A percentile compares a stretch with the other conserved stretches of the same genome.
Evolutionary conservation across 805 yeast species (phyloP).

Genomic region (Ogataea dorogensis): DNA sequence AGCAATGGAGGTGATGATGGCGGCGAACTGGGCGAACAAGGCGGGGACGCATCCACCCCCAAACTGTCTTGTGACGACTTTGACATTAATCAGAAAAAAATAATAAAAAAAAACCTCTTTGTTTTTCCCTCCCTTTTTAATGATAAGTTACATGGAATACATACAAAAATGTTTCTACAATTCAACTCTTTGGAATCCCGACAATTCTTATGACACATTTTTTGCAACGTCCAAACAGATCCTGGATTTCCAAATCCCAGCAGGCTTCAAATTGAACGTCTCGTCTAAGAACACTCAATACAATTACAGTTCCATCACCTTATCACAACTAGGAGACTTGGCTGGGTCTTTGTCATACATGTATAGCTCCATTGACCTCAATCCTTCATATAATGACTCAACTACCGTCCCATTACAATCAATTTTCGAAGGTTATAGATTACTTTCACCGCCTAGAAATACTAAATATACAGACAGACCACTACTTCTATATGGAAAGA

Average conservation of each 20-base stretch:
- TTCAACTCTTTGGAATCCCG: conserved; percentile 75
- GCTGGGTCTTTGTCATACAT: conserved; percentile 84
- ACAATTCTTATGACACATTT: conserved; percentile 72
- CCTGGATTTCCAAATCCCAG: conserved; percentile 72
- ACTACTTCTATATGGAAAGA: conserved; percentile 72
- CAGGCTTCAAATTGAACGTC: conserved; percentile 60
- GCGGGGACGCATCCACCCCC: conserved; percentile 19
- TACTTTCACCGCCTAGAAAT: conserved; percentile 32
- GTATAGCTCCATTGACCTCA: conserved; percentile 62
- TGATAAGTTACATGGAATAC: conserved; percentile 87
- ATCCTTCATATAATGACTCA: conserved; percentile 47
- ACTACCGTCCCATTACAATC: conserved; percentile 57
- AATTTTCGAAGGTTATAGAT: conserved; percentile 66
- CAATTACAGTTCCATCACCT: conserved; percentile 70
- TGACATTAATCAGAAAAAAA: background rate
- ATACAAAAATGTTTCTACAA: conserved; percentile 69
- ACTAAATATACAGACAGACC: conserved; percentile 22
- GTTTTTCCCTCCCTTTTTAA: conserved; percentile 27
- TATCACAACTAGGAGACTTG: conserved; percentile 61
- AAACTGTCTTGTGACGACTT: conserved; percentile 6
- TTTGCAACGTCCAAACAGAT: conserved; percentile 68
- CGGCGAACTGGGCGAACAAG: too few species aligned
- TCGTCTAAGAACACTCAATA: conserved; percentile 67
- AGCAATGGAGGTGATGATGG: conserved; percentile 33
- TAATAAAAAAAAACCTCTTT: conserved; percentile 1